These are phyloP conservation scores for Claviceps humidiphila DNA, from an alignment of 2,329 filamentous ascomycete species.

Conservation along the genomic window DNA sequence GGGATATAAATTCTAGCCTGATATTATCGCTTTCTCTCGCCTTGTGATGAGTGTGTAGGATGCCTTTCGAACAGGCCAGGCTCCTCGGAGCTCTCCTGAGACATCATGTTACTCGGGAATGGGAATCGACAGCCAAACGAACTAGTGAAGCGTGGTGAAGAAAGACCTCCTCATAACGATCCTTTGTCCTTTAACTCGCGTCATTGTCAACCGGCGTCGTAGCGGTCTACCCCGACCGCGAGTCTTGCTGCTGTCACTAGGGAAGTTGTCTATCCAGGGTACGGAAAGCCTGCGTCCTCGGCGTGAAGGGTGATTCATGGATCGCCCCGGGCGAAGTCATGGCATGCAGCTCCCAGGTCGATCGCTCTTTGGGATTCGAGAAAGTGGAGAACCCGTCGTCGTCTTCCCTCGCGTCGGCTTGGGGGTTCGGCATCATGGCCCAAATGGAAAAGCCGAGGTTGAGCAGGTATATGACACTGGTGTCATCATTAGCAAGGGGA, in stretches of 20 bases:
- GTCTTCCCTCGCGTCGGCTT: constrained; percentile 32
- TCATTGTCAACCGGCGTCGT: background rate
- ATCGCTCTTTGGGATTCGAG: constrained; percentile 26
- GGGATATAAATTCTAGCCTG: no score
- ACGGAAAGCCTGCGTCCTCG: constrained; percentile 55
- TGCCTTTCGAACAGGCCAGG: no score
- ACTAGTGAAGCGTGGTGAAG: background rate
- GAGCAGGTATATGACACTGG: constrained; percentile 44
- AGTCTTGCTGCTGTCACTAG: constrained; percentile 24
- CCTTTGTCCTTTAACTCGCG: background rate
- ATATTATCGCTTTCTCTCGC: no score
- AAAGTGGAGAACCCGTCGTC: constrained; percentile 26
- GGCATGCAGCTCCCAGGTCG: constrained; percentile 45
- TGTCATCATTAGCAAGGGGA: background rate
- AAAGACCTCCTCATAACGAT: background rate
- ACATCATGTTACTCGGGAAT: no score
- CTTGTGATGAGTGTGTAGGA: no score
- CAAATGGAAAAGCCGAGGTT: constrained; percentile 48
- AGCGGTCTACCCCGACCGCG: background rate
- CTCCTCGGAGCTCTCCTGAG: no score
- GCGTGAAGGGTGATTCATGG: constrained; percentile 40
- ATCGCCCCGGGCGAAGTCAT: constrained; percentile 25
- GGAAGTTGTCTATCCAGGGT: constrained; percentile 46
- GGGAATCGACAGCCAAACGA: background rate
- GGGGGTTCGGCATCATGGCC: constrained; percentile 42